phyloP scores from a whole-genome alignment of 2,329 filamentous ascomycete species.

The Ramularia endophylla region DNA sequence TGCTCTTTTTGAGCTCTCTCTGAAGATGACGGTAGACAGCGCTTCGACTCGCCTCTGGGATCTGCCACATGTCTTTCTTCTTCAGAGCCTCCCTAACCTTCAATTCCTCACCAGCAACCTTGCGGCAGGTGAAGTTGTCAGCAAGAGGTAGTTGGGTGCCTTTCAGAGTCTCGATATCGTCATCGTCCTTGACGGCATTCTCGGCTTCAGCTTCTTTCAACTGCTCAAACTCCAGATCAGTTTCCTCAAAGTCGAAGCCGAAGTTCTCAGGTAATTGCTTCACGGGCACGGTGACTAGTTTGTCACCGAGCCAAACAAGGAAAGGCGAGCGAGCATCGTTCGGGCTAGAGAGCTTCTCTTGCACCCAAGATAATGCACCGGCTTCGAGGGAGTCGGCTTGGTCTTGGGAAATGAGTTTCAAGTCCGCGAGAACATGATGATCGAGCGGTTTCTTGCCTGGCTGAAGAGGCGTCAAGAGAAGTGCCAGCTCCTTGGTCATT shows the following conservation, averaged over 20 bases:
- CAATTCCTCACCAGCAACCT: conserved; percentile 25
- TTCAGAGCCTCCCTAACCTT: conserved; percentile 35
- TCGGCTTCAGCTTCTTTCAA: conserved; percentile 56
- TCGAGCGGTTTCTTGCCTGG: conserved; percentile 43
- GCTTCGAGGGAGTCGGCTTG: conserved; percentile 58
- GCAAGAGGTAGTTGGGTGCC: conserved; percentile 30
- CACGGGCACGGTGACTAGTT: conserved; percentile 41
- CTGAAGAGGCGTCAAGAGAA: conserved; percentile 41
- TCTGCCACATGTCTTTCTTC: conserved; percentile 54
- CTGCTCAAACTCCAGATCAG: conserved; percentile 56
- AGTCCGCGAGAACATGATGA: conserved; percentile 47
- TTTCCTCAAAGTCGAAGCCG: conserved; percentile 52
- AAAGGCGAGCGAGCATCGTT: conserved; percentile 34
- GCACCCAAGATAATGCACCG: conserved; percentile 39
- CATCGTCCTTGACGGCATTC: conserved; percentile 41
- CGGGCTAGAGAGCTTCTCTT: conserved; percentile 17
- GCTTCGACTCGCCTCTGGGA: conserved; percentile 53
- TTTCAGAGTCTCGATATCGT: conserved; percentile 35
- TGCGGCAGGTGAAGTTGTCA: conserved; percentile 36
- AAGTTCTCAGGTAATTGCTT: conserved; percentile 45
- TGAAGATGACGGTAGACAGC: conserved; percentile 63
- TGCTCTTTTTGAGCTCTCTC: conserved; percentile 44
- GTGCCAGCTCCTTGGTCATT: conserved; percentile 37
- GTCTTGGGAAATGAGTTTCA: conserved; percentile 54
- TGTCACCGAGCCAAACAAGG: conserved; percentile 53